phyloP scores from a whole-genome alignment of 495 filamentous ascomycete genomes.

The Mytilinidion resinicola region DNA sequence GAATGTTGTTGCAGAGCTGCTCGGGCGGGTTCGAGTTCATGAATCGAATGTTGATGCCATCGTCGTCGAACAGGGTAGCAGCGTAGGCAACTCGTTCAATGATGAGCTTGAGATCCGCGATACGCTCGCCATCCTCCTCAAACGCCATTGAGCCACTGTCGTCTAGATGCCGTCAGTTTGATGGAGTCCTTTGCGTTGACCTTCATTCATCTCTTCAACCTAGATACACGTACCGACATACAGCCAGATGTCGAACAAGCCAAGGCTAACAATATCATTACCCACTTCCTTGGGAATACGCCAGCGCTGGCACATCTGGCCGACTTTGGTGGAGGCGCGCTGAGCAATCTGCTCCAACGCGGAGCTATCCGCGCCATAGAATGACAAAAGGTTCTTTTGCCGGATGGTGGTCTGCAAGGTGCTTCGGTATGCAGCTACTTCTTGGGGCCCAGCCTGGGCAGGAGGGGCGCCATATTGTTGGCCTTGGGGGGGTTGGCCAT shows the following conservation, averaged over 20 bases:
- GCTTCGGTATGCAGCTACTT: conserved; percentile 48
- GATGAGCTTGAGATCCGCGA: conserved; percentile 59
- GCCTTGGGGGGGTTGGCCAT: conserved; percentile 9
- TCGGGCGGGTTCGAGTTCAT: conserved; percentile 49
- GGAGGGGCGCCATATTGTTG: conserved; percentile 17
- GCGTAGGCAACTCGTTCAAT: conserved; percentile 56
- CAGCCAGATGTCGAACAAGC: conserved; percentile 60
- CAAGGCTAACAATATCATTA: conserved; percentile 60
- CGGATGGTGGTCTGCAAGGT: conserved; percentile 49
- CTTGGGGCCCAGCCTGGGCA: conserved; percentile 39
- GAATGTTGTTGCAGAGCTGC: conserved; percentile 45
- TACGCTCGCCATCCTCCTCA: conserved; percentile 58
- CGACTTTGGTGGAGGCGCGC: conserved; percentile 41
- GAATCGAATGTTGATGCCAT: conserved; percentile 64
- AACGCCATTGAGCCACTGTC: conserved; percentile 69
- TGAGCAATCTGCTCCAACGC: conserved; percentile 39
- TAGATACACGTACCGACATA: conserved; percentile 46
- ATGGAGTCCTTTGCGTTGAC: background rate
- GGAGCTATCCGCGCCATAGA: conserved; percentile 52
- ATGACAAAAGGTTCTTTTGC: conserved; percentile 51
- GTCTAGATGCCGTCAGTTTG: conserved; percentile 35
- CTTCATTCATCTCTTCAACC: background rate
- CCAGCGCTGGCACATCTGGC: conserved; percentile 50
- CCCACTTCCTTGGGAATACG: conserved; percentile 55
- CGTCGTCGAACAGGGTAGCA: conserved; percentile 62